Percentiles rank a stretch among this genome's conserved stretches.
These are phyloP conservation scores for Lachnellula occidentalis DNA, from an alignment of 2,329 filamentous ascomycete genomes.

Conservation along the genomic window DNA sequence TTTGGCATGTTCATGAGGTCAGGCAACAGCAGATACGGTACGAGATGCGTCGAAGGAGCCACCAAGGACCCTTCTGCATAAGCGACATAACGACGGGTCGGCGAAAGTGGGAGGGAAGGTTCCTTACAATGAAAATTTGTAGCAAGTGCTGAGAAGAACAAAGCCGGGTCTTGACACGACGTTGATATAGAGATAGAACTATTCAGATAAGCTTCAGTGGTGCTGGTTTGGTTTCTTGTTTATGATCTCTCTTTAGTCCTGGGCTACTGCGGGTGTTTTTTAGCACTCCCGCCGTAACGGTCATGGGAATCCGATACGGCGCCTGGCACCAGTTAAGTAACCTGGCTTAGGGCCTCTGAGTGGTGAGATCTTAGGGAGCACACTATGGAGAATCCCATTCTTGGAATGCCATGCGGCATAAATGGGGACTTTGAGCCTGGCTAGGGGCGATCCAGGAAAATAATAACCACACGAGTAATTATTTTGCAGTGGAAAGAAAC, in stretches of 20 bases:
- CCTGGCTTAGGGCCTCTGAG: neutral
- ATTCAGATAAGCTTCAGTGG: neutral
- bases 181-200: constrained; percentile 8
- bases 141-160: neutral
- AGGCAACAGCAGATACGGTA: constrained; percentile 10
- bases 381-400: constrained; percentile 11
- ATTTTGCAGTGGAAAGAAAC: neutral
- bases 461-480: neutral
- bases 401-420: constrained; percentile 9
- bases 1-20: neutral
- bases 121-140: neutral
- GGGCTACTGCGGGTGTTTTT: constrained; percentile 12
- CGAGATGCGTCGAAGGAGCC: neutral
- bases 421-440: constrained; percentile 1
- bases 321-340: constrained; percentile 5
- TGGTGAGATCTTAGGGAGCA: constrained; percentile 4
- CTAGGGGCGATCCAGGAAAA: constrained; percentile 3
- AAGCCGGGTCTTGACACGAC: neutral
- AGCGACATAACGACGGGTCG: constrained; percentile 5
- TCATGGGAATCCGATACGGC: constrained; percentile 10
- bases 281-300: constrained; percentile 22
- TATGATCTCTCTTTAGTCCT: constrained; percentile 1
- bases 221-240: neutral
- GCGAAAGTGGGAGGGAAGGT: neutral
- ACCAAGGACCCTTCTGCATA: neutral